A percentile compares a stretch with the other conserved stretches of the same genome.
phyloP scores from a whole-genome alignment of 1,284 basidiomycete species.

The Trametes pubescens region DNA sequence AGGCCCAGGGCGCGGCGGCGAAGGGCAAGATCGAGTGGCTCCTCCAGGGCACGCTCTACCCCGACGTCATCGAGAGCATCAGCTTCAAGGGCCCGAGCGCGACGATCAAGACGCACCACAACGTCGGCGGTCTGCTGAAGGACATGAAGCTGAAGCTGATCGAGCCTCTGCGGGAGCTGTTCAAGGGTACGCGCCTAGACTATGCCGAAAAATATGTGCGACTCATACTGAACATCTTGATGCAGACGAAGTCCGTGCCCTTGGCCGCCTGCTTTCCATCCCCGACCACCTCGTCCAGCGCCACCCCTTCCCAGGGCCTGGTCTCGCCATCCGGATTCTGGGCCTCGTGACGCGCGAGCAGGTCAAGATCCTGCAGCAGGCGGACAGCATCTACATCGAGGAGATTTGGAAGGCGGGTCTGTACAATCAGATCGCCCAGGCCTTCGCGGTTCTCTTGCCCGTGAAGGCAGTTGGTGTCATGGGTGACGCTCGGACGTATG shows the following conservation, averaged over 20 bases:
- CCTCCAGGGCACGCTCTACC: conserved; percentile 98
- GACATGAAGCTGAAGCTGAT: conserved; percentile 99
- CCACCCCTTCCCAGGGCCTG: conserved; percentile 99
- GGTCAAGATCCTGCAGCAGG: conserved; percentile 93
- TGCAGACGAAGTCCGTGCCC: conserved; percentile 93
- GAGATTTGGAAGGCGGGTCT: conserved; percentile 94
- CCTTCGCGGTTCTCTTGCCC: conserved; percentile 97
- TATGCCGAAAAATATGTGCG: neutral
- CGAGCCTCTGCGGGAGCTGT: conserved; percentile 96
- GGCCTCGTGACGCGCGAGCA: conserved; percentile 95
- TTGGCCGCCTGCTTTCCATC: conserved; percentile 92
- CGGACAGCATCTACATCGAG: conserved; percentile 97
- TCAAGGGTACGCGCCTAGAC: conserved; percentile 79
- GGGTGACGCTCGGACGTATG: conserved; percentile 97
- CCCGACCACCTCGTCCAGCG: conserved; percentile 94
- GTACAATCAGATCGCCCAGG: conserved; percentile 96
- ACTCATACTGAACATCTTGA: neutral
- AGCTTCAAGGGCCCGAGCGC: conserved; percentile 99
- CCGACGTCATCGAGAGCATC: conserved; percentile 99
- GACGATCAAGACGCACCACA: conserved; percentile 99
- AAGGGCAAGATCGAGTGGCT: conserved; percentile 97
- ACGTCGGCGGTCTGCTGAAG: conserved; percentile 95
- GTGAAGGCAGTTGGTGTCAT: conserved; percentile 98
- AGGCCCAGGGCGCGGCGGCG: conserved; percentile 68
- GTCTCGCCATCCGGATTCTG: conserved; percentile 98